Evolutionary conservation across 2,329 filamentous ascomycete species (phyloP).

Genomic region (Coleophoma eucalyptorum): DNA sequence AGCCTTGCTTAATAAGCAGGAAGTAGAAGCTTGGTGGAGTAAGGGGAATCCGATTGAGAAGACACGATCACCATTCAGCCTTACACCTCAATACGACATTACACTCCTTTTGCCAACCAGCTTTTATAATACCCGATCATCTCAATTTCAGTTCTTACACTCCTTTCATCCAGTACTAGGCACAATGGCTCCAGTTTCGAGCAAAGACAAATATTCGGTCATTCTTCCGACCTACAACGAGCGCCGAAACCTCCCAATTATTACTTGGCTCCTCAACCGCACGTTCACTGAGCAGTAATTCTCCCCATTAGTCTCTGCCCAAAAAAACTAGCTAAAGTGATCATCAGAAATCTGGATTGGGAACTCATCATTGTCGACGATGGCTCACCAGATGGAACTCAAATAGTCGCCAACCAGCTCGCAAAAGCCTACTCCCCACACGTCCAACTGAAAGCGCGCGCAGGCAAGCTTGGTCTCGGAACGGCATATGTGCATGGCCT

Average conservation of each 20-base stretch:
- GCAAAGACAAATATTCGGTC: conserved; percentile 85
- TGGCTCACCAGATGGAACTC: conserved; percentile 92
- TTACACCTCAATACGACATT: not conserved
- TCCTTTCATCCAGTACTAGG: not conserved
- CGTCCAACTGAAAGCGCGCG: conserved; percentile 80
- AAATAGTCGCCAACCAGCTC: conserved; percentile 85
- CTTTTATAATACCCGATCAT: not conserved
- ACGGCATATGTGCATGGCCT: conserved; percentile 38
- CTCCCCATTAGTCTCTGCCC: not conserved
- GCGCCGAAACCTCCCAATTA: conserved; percentile 93
- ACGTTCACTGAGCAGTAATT: conserved; percentile 81
- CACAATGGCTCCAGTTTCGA: conserved; percentile 22
- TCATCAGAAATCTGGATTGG: conserved; percentile 80
- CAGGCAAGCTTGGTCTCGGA: conserved; percentile 54
- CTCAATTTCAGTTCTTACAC: not conserved
- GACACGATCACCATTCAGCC: not conserved
- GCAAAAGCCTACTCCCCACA: conserved; percentile 78
- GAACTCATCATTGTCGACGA: conserved; percentile 98
- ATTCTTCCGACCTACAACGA: conserved; percentile 99
- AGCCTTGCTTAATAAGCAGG: not conserved
- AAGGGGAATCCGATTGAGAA: not conserved
- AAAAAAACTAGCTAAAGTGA: not conserved
- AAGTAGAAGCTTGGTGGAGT: too few relatives aligned
- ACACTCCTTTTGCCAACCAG: not conserved
- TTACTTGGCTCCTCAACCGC: conserved; percentile 88